These are phyloP conservation scores for Apostasia shenzhenica DNA, from an alignment of 106 monocot species.

Conservation along the genomic window DNA sequence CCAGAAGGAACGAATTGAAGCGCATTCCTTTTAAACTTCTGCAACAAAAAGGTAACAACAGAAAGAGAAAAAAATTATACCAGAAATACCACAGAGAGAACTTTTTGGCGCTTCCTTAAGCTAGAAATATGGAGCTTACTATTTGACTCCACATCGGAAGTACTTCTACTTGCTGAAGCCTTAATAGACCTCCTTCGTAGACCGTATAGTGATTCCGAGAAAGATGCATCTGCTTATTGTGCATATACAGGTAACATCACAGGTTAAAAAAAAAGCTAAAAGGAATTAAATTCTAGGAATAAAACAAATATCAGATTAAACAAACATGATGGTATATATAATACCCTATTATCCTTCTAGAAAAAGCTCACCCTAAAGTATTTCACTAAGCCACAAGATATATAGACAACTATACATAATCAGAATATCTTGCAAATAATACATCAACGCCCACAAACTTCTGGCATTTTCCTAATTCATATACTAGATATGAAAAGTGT, in stretches of 20 bases:
- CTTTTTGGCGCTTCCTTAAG: conserved; percentile 66
- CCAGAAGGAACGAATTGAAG: too few species aligned
- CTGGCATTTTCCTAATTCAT: too few species aligned
- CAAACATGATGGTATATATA: too few species aligned
- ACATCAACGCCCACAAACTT: too few species aligned
- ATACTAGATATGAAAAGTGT: too few species aligned
- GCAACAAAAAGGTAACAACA: neutral
- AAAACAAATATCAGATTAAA: neutral
- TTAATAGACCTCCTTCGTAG: conserved; percentile 67
- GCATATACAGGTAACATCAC: neutral
- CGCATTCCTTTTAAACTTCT: too few species aligned
- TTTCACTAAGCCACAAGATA: too few species aligned
- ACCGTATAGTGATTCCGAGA: conserved; percentile 93
- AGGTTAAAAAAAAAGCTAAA: neutral
- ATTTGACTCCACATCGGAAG: conserved; percentile 33
- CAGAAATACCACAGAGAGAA: conserved; percentile 86
- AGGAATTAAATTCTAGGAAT: conserved; percentile 1
- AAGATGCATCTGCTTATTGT: conserved; percentile 79
- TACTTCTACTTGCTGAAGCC: conserved; percentile 19
- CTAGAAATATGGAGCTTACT: conserved; percentile 34
- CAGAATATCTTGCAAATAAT: too few species aligned
- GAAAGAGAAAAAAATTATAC: conserved; percentile 24
- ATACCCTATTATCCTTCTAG: too few species aligned
- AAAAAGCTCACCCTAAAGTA: too few species aligned
- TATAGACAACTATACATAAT: too few species aligned